Evolutionary conservation across 768 basidiomycete genomes (phyloP).

Genomic region (Trichaptum fuscoviolaceum): DNA sequence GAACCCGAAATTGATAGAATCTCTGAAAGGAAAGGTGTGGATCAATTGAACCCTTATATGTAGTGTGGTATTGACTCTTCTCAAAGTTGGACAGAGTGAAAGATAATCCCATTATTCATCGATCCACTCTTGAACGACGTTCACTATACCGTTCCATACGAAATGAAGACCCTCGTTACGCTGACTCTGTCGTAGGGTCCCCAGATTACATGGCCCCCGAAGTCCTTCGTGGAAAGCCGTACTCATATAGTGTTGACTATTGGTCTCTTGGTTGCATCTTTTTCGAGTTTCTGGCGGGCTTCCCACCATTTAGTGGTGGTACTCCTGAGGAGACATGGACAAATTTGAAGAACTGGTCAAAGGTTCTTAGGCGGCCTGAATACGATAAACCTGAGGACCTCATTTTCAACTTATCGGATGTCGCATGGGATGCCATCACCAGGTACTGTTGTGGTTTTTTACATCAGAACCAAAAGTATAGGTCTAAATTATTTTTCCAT

Average conservation of each 20-base stretch:
- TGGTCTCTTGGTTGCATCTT: constrained; percentile 99
- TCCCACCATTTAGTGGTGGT: constrained; percentile 95
- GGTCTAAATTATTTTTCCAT: constrained; percentile 5
- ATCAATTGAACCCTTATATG: neutral
- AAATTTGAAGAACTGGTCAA: constrained; percentile 96
- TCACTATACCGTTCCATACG: constrained; percentile 93
- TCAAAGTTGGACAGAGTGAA: constrained; percentile 91
- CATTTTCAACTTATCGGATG: constrained; percentile 91
- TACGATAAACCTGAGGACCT: constrained; percentile 95
- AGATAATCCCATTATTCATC: constrained; percentile 82
- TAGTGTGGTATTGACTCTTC: constrained; percentile 9
- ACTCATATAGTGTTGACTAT: constrained; percentile 94
- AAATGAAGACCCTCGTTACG: constrained; percentile 86
- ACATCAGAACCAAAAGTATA: neutral
- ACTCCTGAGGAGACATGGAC: constrained; percentile 99
- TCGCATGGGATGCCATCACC: constrained; percentile 92
- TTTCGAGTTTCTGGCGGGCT: constrained; percentile 95
- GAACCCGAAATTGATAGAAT: constrained; percentile 92
- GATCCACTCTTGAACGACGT: constrained; percentile 90
- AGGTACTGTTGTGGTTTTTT: constrained; percentile 37
- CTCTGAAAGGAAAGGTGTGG: constrained; percentile 82
- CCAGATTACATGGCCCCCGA: constrained; percentile 99
- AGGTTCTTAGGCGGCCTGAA: constrained; percentile 85
- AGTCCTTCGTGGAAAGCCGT: constrained; percentile 90
- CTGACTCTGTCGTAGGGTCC: constrained; percentile 95